Evolutionary conservation across 2,329 filamentous ascomycete species (phyloP).

Genomic region (Myotisia sp.): DNA sequence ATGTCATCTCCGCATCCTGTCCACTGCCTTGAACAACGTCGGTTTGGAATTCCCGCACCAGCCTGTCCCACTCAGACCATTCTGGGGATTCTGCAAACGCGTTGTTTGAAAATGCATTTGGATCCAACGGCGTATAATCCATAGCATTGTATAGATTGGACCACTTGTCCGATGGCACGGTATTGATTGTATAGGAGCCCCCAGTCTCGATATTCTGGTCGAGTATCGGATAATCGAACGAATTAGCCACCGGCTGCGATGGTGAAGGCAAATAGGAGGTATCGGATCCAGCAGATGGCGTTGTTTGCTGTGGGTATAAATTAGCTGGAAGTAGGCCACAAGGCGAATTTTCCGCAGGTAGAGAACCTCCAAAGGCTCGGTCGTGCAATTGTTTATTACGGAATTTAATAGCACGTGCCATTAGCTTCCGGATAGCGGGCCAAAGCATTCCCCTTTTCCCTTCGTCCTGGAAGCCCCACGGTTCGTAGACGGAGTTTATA

Average conservation of each 20-base stretch:
- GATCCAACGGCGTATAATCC: neutral
- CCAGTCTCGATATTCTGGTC: too few species aligned
- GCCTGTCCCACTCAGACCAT: slow-evolving; percentile 12
- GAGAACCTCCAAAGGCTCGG: too few species aligned
- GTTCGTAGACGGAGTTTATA: slow-evolving; percentile 34
- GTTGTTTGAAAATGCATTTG: slow-evolving; percentile 5
- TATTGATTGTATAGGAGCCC: too few species aligned
- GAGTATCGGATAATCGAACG: too few species aligned
- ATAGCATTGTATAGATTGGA: too few species aligned
- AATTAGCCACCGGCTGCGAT: too few species aligned
- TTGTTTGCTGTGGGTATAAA: too few species aligned
- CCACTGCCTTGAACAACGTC: slow-evolving; percentile 7
- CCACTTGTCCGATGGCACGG: too few species aligned
- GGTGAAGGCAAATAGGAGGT: too few species aligned
- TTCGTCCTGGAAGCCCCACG: slow-evolving; percentile 22
- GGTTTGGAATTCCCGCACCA: slow-evolving; percentile 12
- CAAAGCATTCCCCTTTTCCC: slow-evolving; percentile 46
- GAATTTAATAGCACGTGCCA: slow-evolving; percentile 43
- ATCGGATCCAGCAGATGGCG: too few species aligned
- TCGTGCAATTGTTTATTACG: slow-evolving; percentile 37
- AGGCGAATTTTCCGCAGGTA: too few species aligned
- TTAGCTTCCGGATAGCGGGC: slow-evolving; percentile 47
- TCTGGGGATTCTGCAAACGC: slow-evolving; percentile 4
- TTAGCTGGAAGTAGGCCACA: too few species aligned
- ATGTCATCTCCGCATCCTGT: neutral